Percentiles rank a stretch among this genome's conserved stretches.
Evolutionary conservation across 805 yeast species (phyloP).

Genomic region (Metschnikowia koreensis): DNA sequence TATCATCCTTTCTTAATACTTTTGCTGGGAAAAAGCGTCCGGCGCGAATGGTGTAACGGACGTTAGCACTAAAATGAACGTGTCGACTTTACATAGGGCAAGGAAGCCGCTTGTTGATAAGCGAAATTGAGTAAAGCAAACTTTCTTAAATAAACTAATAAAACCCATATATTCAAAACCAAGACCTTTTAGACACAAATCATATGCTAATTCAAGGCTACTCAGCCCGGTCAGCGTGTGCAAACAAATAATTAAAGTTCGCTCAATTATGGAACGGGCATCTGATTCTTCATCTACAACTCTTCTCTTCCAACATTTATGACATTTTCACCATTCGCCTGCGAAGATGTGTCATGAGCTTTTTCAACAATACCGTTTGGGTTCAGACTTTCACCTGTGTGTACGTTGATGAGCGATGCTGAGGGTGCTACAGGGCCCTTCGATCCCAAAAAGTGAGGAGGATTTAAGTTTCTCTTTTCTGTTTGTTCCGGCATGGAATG

Average conservation of each 20-base stretch:
- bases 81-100: too few species aligned
- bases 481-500: constrained; percentile 3
- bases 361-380: background rate
- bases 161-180: too few species aligned
- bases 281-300: background rate
- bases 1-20: too few species aligned
- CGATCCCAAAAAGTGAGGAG: constrained; percentile 9
- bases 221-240: background rate
- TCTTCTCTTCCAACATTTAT: constrained; percentile 3
- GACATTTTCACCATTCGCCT: constrained; percentile 7
- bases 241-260: background rate
- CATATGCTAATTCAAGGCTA: too few species aligned
- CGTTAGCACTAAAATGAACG: too few species aligned
- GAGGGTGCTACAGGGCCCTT: constrained; percentile 6
- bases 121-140: too few species aligned
- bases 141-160: too few species aligned
- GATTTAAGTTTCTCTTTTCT: background rate
- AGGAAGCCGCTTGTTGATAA: too few species aligned
- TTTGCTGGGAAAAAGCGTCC: too few species aligned
- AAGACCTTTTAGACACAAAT: too few species aligned
- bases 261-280: background rate
- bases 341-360: constrained; percentile 4
- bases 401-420: constrained; percentile 5
- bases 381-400: background rate
- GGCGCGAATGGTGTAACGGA: too few species aligned